A percentile compares a stretch with the other conserved stretches of the same genome.
Evolutionary conservation across 1,284 basidiomycete species (phyloP).

Genomic region (Ceratobasidium papillatum): DNA sequence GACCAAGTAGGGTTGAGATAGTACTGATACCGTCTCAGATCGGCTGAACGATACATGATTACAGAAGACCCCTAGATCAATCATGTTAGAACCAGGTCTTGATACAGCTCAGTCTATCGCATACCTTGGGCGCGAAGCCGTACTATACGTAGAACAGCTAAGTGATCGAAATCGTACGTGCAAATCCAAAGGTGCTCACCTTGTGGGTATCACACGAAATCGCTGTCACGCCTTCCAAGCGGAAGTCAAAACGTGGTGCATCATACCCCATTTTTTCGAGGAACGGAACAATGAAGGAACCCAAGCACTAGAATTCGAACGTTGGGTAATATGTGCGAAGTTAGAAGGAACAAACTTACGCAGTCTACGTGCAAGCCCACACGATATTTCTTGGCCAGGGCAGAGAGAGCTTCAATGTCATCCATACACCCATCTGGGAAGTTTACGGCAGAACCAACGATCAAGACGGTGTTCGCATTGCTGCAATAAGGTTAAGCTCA

Average conservation of each 20-base stretch:
- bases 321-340: background rate
- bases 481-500: slow-evolving; percentile 53
- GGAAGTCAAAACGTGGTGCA: slow-evolving; percentile 80
- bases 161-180: background rate
- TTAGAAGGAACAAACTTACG: slow-evolving; percentile 38
- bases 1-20: slow-evolving; percentile 84
- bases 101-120: slow-evolving; percentile 40
- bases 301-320: slow-evolving; percentile 77
- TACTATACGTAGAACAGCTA: slow-evolving; percentile 59
- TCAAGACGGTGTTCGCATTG: slow-evolving; percentile 83
- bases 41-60: slow-evolving; percentile 85
- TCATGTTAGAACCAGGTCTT: background rate
- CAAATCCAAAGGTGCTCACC: slow-evolving; percentile 55
- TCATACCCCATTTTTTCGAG: slow-evolving; percentile 66
- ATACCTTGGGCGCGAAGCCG: slow-evolving; percentile 83
- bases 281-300: slow-evolving; percentile 92
- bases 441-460: slow-evolving; percentile 91
- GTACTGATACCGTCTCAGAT: slow-evolving; percentile 82
- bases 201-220: slow-evolving; percentile 95
- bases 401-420: slow-evolving; percentile 83
- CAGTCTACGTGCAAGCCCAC: slow-evolving; percentile 86
- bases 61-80: slow-evolving; percentile 82
- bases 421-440: slow-evolving; percentile 93
- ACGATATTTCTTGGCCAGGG: slow-evolving; percentile 77
- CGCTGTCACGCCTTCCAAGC: slow-evolving; percentile 87